Percentiles rank a stretch among this genome's conserved stretches.
These are phyloP conservation scores for Trichosanthes cucumerina DNA, from an alignment of 306 rosid genomes.

Conservation along the genomic window DNA sequence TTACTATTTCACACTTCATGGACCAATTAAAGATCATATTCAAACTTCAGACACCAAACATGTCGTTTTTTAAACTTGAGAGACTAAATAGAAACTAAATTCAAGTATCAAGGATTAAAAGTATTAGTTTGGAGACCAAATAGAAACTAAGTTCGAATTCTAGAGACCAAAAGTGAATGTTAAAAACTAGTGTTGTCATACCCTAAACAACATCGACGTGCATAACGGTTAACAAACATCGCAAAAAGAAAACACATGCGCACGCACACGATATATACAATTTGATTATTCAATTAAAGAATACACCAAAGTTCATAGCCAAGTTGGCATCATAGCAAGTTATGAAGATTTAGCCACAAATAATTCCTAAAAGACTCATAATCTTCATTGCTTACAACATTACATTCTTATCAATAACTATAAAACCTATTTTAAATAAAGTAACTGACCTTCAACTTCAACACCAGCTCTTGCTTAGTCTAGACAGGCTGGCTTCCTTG, in stretches of 20 bases:
- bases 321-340: neutral
- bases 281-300: neutral
- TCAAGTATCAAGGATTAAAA: too few relatives aligned
- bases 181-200: neutral
- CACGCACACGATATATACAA: neutral
- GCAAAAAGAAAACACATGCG: neutral
- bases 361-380: neutral
- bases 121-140: too few relatives aligned
- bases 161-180: too few relatives aligned
- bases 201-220: neutral
- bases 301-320: neutral
- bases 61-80: too few relatives aligned
- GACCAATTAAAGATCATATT: too few relatives aligned
- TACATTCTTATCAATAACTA: neutral
- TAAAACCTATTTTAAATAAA: neutral
- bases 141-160: too few relatives aligned
- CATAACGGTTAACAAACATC: neutral
- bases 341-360: neutral
- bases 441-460: constrained; percentile 6
- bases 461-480: constrained; percentile 11
- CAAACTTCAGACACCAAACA: too few relatives aligned
- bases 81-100: too few relatives aligned
- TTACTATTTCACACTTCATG: too few relatives aligned
- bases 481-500: constrained; percentile 10
- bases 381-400: constrained; percentile 2